phyloP scores from a whole-genome alignment of 495 filamentous ascomycete genomes.

The Aspergillus asperescens region DNA sequence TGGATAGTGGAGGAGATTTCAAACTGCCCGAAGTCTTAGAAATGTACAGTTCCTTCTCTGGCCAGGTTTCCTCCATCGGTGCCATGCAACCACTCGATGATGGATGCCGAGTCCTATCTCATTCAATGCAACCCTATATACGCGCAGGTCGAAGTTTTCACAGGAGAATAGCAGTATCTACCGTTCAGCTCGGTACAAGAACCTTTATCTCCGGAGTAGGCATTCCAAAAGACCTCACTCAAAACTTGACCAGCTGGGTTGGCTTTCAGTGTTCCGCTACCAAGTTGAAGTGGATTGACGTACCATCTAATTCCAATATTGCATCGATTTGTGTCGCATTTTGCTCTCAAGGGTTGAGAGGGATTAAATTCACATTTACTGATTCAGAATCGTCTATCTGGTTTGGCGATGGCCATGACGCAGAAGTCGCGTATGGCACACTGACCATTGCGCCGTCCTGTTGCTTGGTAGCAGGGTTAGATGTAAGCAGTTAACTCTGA shows the following conservation, averaged over 20 bases:
- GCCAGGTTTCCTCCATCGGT: slow-evolving; percentile 2
- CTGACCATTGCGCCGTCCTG: background rate
- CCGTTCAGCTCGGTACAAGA: slow-evolving; percentile 5
- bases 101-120: slow-evolving; percentile 15
- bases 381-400: slow-evolving; percentile 7
- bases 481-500: background rate
- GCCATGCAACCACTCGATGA: slow-evolving; percentile 2
- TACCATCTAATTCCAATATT: background rate
- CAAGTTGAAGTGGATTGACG: slow-evolving; percentile 7
- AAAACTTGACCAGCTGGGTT: background rate
- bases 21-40: background rate
- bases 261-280: slow-evolving; percentile 3
- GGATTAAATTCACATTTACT: slow-evolving; percentile 11
- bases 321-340: slow-evolving; percentile 12
- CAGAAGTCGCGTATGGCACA: slow-evolving; percentile 9
- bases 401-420: slow-evolving; percentile 6
- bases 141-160: background rate
- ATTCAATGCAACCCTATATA: background rate
- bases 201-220: slow-evolving; percentile 13
- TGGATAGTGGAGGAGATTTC: background rate
- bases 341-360: slow-evolving; percentile 9
- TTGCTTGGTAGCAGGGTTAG: slow-evolving; percentile 13
- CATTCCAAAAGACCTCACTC: background rate
- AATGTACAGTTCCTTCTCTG: slow-evolving; percentile 4
- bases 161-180: slow-evolving; percentile 6